Evolutionary conservation across 2,329 filamentous ascomycete genomes (phyloP).

Genomic region (Calonectria honghensis): DNA sequence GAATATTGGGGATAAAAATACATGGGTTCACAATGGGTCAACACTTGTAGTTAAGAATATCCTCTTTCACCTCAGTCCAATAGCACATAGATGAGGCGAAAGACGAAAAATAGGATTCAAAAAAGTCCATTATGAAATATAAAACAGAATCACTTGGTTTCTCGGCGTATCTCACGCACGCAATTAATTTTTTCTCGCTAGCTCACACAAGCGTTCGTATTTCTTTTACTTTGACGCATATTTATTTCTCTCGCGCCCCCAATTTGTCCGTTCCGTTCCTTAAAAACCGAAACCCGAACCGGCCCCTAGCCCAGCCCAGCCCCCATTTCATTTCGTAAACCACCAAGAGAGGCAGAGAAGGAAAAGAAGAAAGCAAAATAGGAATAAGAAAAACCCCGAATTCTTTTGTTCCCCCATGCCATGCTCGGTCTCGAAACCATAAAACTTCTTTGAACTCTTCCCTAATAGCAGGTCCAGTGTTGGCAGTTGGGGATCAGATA

Average conservation of each 20-base stretch:
- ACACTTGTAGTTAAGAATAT: slow-evolving; percentile 12
- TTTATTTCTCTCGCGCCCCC: slow-evolving; percentile 9
- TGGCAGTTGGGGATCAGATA: slow-evolving; percentile 46
- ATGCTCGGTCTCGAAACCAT: slow-evolving; percentile 32
- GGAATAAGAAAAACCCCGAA: neutral
- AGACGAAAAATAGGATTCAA: neutral
- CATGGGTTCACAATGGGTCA: slow-evolving; percentile 4
- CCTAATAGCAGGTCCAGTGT: slow-evolving; percentile 50
- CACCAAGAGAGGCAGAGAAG: slow-evolving; percentile 7
- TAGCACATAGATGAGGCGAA: neutral
- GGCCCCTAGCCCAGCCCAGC: neutral
- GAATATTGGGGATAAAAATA: neutral
- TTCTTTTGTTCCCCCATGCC: slow-evolving; percentile 5
- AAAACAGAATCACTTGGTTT: slow-evolving; percentile 13
- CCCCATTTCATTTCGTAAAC: slow-evolving; percentile 19
- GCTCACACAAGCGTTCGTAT: slow-evolving; percentile 1
- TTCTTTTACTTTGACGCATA: slow-evolving; percentile 3
- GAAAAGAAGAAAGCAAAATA: neutral
- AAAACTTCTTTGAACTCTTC: slow-evolving; percentile 34
- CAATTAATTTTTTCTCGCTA: slow-evolving; percentile 6
- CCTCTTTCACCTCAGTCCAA: slow-evolving; percentile 1
- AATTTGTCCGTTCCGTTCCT: slow-evolving; percentile 21
- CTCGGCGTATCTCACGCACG: neutral
- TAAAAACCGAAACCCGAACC: slow-evolving; percentile 30
- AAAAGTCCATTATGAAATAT: slow-evolving; percentile 34